phyloP scores from a whole-genome alignment of 352 stramenopile species.

The Globisporangium camurandrum region DNA sequence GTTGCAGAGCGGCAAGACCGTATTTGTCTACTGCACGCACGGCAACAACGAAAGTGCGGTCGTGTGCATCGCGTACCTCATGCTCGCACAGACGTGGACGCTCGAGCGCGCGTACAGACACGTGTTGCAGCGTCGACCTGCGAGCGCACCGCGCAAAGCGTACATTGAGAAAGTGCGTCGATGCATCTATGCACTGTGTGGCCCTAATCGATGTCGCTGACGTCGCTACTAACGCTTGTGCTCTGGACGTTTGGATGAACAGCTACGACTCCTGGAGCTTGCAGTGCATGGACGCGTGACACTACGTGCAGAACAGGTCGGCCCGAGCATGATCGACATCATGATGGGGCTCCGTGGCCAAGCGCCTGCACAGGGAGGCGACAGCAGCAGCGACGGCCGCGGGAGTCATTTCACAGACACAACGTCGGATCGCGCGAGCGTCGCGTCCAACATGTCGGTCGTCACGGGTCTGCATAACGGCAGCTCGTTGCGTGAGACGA shows the following conservation, averaged over 20 bases:
- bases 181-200: background rate
- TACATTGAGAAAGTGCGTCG: conserved; percentile 56
- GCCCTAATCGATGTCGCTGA: background rate
- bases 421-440: conserved; percentile 42
- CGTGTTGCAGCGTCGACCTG: conserved; percentile 45
- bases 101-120: conserved; percentile 57
- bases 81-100: conserved; percentile 49
- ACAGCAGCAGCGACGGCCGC: conserved; percentile 35
- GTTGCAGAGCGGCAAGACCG: conserved; percentile 28
- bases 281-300: conserved; percentile 56
- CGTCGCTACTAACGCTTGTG: background rate
- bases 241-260: conserved; percentile 3
- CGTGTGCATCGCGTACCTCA: conserved; percentile 58
- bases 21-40: conserved; percentile 68
- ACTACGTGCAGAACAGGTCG: conserved; percentile 48
- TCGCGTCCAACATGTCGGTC: conserved; percentile 58
- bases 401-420: conserved; percentile 39
- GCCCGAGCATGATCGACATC: conserved; percentile 69
- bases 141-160: conserved; percentile 46
- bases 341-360: conserved; percentile 57
- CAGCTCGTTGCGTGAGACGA: conserved; percentile 50
- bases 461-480: conserved; percentile 37
- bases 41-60: conserved; percentile 66
- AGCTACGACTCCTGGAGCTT: conserved; percentile 44
- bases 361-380: conserved; percentile 8